A percentile compares a stretch with the other conserved stretches of the same genome.
Conservation (phyloP, 495 filamentous ascomycete genomes). For the Neurospora sp. region DNA sequence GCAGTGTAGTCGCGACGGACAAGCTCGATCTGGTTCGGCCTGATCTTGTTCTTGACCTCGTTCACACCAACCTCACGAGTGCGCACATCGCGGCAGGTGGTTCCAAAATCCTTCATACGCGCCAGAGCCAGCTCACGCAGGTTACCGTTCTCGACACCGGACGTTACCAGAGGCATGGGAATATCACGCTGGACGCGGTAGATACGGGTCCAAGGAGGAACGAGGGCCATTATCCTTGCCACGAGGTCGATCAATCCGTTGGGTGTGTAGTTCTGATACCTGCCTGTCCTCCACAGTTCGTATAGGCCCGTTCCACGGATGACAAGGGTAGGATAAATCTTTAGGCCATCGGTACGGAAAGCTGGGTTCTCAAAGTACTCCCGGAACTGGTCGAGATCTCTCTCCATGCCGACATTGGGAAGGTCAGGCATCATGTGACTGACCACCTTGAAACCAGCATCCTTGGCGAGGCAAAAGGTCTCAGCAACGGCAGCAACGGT, state of each 20-base stretch:
- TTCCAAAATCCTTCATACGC: conserved; percentile 98
- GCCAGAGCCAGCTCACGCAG: conserved; percentile 84
- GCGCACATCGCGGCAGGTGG: conserved; percentile 92
- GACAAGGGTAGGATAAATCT: conserved; percentile 96
- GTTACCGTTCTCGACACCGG: conserved; percentile 96
- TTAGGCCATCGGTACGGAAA: conserved; percentile 95
- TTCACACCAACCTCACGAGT: conserved; percentile 97
- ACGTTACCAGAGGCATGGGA: conserved; percentile 94
- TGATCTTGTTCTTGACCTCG: conserved; percentile 96
- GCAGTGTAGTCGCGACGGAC: conserved; percentile 91
- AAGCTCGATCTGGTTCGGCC: conserved; percentile 91
- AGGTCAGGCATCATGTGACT: conserved; percentile 99
- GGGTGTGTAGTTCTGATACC: conserved; percentile 97
- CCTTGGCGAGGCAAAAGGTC: conserved; percentile 90
- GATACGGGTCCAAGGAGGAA: conserved; percentile 96
- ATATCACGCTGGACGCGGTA: conserved; percentile 98
- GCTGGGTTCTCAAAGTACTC: conserved; percentile 97
- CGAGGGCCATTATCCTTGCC: conserved; percentile 83
- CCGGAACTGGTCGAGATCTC: conserved; percentile 89
- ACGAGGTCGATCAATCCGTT: conserved; percentile 94
- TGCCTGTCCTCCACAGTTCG: conserved; percentile 91
- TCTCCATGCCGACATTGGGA: conserved; percentile 96
- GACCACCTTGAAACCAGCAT: conserved; percentile 97
- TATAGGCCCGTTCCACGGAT: conserved; percentile 96
- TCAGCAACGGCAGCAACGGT: conserved; percentile 90